Evolutionary conservation across 179 eudicot genomes (phyloP).

Genomic region (Beta lomatogona): DNA sequence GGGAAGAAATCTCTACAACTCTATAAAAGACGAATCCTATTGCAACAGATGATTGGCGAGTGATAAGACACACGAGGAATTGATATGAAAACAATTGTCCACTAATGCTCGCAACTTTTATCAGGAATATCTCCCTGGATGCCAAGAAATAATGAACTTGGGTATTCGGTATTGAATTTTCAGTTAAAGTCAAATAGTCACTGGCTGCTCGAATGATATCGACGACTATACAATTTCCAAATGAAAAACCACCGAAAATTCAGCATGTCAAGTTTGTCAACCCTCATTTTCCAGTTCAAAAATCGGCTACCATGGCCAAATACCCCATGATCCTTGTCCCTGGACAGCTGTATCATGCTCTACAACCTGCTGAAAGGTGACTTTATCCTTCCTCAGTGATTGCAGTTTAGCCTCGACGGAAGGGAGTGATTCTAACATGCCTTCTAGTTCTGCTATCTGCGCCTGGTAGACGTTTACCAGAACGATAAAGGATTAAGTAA

Average conservation of each 20-base stretch:
- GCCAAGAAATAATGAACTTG: neutral
- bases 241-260: conserved; percentile 2
- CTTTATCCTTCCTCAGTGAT: conserved; percentile 63
- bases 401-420: conserved; percentile 75
- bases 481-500: neutral
- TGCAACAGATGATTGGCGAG: too few species aligned
- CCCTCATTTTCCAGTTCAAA: conserved; percentile 43
- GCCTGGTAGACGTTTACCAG: conserved; percentile 55
- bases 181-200: neutral
- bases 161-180: neutral
- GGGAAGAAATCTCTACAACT: too few species aligned
- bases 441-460: conserved; percentile 77
- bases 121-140: neutral
- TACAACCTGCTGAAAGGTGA: conserved; percentile 57
- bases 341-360: conserved; percentile 44
- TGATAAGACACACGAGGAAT: too few species aligned
- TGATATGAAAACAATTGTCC: too few species aligned
- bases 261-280: neutral
- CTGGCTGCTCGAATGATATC: neutral
- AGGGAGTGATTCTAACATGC: conserved; percentile 60
- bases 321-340: conserved; percentile 64
- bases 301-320: conserved; percentile 60
- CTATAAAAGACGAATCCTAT: too few species aligned
- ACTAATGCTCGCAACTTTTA: neutral
- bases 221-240: neutral